Conservation (phyloP, 352 stramenopile genomes). For the Globisporangium polare region DNA sequence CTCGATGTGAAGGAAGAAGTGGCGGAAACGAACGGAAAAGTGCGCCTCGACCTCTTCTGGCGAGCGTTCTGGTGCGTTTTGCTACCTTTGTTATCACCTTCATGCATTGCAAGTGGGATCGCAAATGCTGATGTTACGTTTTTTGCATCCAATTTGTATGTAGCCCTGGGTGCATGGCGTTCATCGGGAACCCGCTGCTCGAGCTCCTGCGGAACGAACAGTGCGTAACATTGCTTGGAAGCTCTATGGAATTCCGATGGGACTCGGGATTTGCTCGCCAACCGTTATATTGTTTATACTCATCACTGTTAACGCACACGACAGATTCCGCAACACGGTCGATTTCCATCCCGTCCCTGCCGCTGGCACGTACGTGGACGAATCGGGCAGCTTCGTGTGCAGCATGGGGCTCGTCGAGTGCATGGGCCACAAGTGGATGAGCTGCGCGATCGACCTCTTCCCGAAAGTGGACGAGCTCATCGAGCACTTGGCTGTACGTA, state of each 20-base stretch:
- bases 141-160: neutral
- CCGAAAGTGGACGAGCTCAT: slow-evolving; percentile 57
- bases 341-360: slow-evolving; percentile 67
- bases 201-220: slow-evolving; percentile 57
- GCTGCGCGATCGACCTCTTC: slow-evolving; percentile 68
- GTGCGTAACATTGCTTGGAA: slow-evolving; percentile 20
- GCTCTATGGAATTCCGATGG: neutral
- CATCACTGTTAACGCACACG: no score
- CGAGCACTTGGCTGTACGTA: slow-evolving; percentile 53
- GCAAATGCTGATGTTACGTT: no score
- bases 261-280: neutral
- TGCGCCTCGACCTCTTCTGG: slow-evolving; percentile 74
- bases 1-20: slow-evolving; percentile 37
- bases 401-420: slow-evolving; percentile 68
- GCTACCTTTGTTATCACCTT: no score
- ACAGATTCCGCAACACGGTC: slow-evolving; percentile 72
- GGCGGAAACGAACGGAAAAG: slow-evolving; percentile 29
- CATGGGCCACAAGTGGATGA: slow-evolving; percentile 74
- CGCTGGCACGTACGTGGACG: slow-evolving; percentile 57
- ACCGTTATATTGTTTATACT: no score
- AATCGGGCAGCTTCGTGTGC: slow-evolving; percentile 62
- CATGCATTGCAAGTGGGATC: no score
- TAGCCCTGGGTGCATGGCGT: slow-evolving; percentile 70
- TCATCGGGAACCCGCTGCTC: slow-evolving; percentile 59
- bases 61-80: slow-evolving; percentile 77